phyloP scores from a whole-genome alignment of 2,329 filamentous ascomycete species.

The Colletotrichum lupini region DNA sequence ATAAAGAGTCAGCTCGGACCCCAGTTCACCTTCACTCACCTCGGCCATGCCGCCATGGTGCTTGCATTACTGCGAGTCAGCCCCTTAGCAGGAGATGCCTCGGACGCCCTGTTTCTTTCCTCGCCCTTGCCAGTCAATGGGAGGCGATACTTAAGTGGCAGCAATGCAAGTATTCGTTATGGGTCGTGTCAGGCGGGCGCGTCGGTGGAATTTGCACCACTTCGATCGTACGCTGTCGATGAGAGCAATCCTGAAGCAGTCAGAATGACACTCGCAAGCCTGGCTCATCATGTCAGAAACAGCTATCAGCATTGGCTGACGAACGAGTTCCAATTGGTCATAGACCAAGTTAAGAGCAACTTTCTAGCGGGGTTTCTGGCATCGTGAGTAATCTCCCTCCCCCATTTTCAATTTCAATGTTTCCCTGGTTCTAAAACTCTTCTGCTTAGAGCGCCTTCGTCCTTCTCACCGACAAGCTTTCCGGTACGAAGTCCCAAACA shows the following conservation, averaged over 20 bases:
- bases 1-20: neutral
- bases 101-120: neutral
- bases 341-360: neutral
- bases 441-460: too few relatives aligned
- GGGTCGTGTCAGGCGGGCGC: neutral
- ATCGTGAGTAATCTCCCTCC: neutral
- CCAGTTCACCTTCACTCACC: constrained; percentile 9
- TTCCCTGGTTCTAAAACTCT: too few relatives aligned
- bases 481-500: neutral
- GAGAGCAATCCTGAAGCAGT: neutral
- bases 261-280: neutral
- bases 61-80: neutral
- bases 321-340: neutral
- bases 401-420: too few relatives aligned
- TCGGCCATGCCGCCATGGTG: constrained; percentile 1
- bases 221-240: neutral
- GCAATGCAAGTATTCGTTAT: neutral
- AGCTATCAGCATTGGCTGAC: neutral
- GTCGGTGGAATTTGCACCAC: neutral
- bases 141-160: neutral
- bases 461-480: neutral
- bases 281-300: neutral
- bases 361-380: neutral
- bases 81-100: neutral
- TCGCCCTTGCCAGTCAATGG: neutral